Evolutionary conservation across 2,329 filamentous ascomycete species (phyloP), one percentile per base, ranked within the genome.

Genomic region (Aspergillus hiratsukae): DNA sequence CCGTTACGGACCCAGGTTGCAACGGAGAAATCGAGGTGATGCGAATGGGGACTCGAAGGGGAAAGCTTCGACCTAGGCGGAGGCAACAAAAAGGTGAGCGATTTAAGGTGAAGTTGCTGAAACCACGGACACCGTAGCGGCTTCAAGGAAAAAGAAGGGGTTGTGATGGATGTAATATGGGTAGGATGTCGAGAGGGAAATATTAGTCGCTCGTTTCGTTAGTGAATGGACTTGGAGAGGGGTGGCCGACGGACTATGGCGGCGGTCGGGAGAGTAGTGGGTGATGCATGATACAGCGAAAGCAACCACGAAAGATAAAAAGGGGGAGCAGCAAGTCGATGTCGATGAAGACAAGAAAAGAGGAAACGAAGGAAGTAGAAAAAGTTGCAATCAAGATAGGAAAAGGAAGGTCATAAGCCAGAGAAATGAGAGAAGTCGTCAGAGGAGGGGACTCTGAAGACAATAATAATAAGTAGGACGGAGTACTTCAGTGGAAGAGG

Each of bases 281-380:
- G 67, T 64, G 58, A 70, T 66, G 63, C 68, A 72, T 71, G 66
- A 56, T 69, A 67, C 56, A 61, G 56, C 51, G 51, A 54, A 50
- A 37, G 14, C 51, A 54, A 49, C 54, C 49, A 52, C 52, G 51
- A 52, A 56, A 51, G 53, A 54, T 52, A 57, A 45, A 51, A 28
- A 51, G 52, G 46, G 49, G 52, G 49, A 46, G 51, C 23, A 53
- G 48, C 45, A 28, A 40, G 49, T 53, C 52, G 54, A 59, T 28
- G 49, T 55, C 49, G 55, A 51, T 28, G 31, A 51, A 37, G 45
- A n/a, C n/a, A 52, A 51, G 43, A 52, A 27, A 41, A 17, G 14
- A 45, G n/a, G 23, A 46, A 43, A 21, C 28, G 50, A 48, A 45
- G 9, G 43, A 25, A 28, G 48, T 53, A 51, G 53, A 52, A 43